Base-by-base conservation (phyloP, 441 rosid genomes). In the Isatis lusitanica region DNA sequence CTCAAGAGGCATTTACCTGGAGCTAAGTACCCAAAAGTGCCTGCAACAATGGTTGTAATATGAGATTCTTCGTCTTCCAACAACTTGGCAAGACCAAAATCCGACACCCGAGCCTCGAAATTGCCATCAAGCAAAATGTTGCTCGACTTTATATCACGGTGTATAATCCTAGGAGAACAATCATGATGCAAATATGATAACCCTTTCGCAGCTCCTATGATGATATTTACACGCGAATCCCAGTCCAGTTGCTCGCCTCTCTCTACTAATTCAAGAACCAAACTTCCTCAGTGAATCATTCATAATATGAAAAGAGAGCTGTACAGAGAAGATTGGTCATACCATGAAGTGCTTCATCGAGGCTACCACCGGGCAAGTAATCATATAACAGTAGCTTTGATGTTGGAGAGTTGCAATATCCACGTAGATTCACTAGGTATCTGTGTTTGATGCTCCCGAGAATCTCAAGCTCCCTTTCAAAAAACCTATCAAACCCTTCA, bases 261-360 rank as follows among this genome's bases (percentile, higher is more conserved):
- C 76, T 93, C 99, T 93, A 90, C 82, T 68, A 68, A 53, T 42
- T 38, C 30, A 62, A 67, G 31, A 66, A 61, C 40, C 40, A 28
- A 68, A 51, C 53, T n/a, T 42, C 59, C 21, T 73, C 71, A 66
- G 61, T 67, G 24, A 52, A 35, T 12, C 28, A 30, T 68, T 56
- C 71, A 73, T 35, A 35, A 61, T 18, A 50, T 35, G 1, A 40
- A 59, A 31, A 66, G 51, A 68, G 48, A 61, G 24, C 8, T 0
- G 17, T 40, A 39, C 7, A 52, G 60, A 15, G 46, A 26, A 75
- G 44, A 68, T 7, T 35, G 33, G 12, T 72, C 86, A 78, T 81
- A 95, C 98, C 98, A 52, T 95, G 97, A 81, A 95, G 99, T 56
- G 92, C 95, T 87, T 88, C 97, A 78, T 93, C 99, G 56, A 95